These are phyloP conservation scores for Fusarium cicatricum DNA, from an alignment of 2,329 filamentous ascomycete genomes.

Conservation along the genomic window DNA sequence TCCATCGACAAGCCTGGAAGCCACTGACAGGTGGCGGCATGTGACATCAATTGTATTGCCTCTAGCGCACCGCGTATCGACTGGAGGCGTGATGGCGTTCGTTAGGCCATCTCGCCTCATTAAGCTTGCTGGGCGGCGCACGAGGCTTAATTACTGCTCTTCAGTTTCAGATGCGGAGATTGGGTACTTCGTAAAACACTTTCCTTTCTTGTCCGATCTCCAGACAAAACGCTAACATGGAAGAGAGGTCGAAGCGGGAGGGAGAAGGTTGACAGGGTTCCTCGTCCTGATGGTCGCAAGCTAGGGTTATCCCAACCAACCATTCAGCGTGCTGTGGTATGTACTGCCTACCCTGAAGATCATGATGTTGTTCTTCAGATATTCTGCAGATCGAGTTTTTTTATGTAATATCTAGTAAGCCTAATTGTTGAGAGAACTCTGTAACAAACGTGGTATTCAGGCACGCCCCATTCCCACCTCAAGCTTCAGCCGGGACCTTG, in stretches of 20 bases:
- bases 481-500: not conserved
- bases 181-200: too few relatives aligned
- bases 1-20: not conserved
- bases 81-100: not conserved
- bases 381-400: too few relatives aligned
- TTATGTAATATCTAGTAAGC: too few relatives aligned
- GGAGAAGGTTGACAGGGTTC: slow-evolving; percentile 10
- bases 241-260: slow-evolving; percentile 14
- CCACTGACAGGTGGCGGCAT: slow-evolving; percentile 19
- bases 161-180: not conserved
- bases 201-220: too few relatives aligned
- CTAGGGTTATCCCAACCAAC: too few relatives aligned
- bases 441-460: too few relatives aligned
- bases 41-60: slow-evolving; percentile 27
- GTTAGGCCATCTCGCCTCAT: slow-evolving; percentile 17
- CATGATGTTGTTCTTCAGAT: too few relatives aligned
- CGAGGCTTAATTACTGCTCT: slow-evolving; percentile 4
- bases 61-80: slow-evolving; percentile 19
- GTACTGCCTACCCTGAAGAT: too few relatives aligned
- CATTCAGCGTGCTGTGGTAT: too few relatives aligned
- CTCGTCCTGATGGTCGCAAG: not conserved
- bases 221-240: slow-evolving; percentile 17
- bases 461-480: not conserved
- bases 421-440: too few relatives aligned
- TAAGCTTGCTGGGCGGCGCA: slow-evolving; percentile 2